Evolutionary conservation across 2,329 filamentous ascomycete species (phyloP), one percentile per base, ranked within the genome.

Genomic region (Colletotrichum caudatum): DNA sequence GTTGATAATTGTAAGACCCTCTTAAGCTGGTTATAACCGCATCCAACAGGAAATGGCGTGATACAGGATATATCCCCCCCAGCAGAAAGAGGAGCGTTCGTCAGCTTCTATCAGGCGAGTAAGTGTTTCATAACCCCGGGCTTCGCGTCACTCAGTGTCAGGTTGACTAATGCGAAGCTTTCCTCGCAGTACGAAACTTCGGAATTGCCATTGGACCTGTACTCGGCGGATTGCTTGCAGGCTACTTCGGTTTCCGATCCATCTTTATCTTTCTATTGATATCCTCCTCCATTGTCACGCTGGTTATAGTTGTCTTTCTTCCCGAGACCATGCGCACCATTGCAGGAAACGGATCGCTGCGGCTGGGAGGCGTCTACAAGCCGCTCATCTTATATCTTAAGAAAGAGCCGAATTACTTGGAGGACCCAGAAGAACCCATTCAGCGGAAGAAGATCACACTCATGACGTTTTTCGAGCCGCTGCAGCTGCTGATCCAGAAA

Each of bases 401-500:
- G 29, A 73, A 73, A 26, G 71, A 74, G 39, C 69, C 73, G 0
- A 41, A 59, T 8, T 67, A 75, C 12, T 46, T 71, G 29, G 71
- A 68, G n/a, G 75, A 76, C 4, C 69, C 74, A 7, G 62, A 72
- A 6, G 66, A 70, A 0, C 29, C 68, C 2, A 33, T 72, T 1
- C 23, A 26, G 12, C 65, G 69, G 14, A 73, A 73, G 23, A 76
- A 74, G n/a, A 61, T 83, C 0, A 78, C 78, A 0, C 26, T 78
- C 1, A 66, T 71, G 14, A 82, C 77, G 0, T 79, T 82, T 29
- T 35, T 82, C 2, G 76, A 77, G 6, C 82, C 84, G 0, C 74
- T 86, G 3, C 75, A 70, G 6, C 79, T 84, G 48, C 75, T 86
- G 8, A 53, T 72, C 2, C 81, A 86, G 44, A 84, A 81, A 65